Evolutionary conservation across 345 rosid genomes (phyloP), one percentile per base, ranked within the genome.

Genomic region (Lepidium sativum): DNA sequence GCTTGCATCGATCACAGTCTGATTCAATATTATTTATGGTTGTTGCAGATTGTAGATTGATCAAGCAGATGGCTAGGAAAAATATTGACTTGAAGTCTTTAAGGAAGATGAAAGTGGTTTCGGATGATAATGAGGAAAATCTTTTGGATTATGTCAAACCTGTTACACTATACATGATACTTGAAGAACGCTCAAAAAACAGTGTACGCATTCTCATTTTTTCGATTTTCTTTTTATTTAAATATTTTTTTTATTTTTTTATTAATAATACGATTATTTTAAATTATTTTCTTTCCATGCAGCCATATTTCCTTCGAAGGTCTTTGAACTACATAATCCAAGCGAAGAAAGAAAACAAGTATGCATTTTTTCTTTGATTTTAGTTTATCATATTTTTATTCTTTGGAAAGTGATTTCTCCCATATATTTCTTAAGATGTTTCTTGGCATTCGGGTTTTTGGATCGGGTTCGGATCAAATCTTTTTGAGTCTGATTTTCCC

Each of bases 331-430:
- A 50, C 54, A 60, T 15, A 60, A 60, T 60, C 31, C 11, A 12
- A 15, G 61, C 62, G 5, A 60, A 51, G 61, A 27, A 23, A n/a
- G 2, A 57, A 7, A 41, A 25, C 1, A 34, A 23, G 90, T 89
- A 80, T 15, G 63, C 21, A 25, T 63, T 20, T 55, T 35, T 62
- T 25, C 40, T 45, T 21, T 14, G 10, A 13, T 37, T 8, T 61
- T 51, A 32, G 23, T 29, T 34, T 43, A 18, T 35, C 38, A 43
- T 42, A 41, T 50, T 33, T 67, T 9, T 55, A 34, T 67, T 20
- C 14, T 67, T 56, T 37, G 37, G 10, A 54, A 31, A 65, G 6
- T 32, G 27, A n/a, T n/a, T n/a, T n/a, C n/a, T n/a, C n/a, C n/a
- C n/a, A n/a, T n/a, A n/a, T n/a, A n/a, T n/a, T n/a, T n/a, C n/a